Base-by-base conservation (phyloP, 106 monocot species). In the Dioscorea zingiberensis region DNA sequence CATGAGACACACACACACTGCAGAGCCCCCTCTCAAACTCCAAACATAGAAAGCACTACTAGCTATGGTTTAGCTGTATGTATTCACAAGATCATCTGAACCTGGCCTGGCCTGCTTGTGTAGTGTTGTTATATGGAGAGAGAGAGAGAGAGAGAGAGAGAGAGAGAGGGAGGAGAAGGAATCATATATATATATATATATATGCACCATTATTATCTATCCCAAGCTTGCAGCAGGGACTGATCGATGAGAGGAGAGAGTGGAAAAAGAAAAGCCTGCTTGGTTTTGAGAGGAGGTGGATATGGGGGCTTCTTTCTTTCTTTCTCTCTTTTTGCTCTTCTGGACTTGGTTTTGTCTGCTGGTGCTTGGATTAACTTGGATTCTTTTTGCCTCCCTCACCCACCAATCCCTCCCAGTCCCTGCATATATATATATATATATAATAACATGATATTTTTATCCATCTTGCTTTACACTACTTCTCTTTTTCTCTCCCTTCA, bases 281-380 rank as follows among this genome's bases (percentile, higher is more conserved):
- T 4, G 3, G 18, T 2, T 9, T 18, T 16, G 18, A 51, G 19
- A 51, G 4, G 38, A 38, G 38, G 38, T 0, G 38, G 38, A 38
- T 38, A 38, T 38, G 38, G 38, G 19, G 18, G 18, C 13, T 19
- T 51, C 51, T 18, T 51, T 19, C 19, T 19, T 19, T 51, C 51
- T 51, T 15, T 8, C 51, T 51, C 14, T 51, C 27, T 29, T 27
- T 30, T 56, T 25, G 27, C 21, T 28, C 59, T 44, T 66, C 60
- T 68, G 78, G 13, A 49, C 23, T 48, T 46, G 55, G 28, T 15
- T 63, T 81, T 81, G 75, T 80, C 79, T 49, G 59, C 67, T 47
- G 62, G 63, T 57, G 71, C 65, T 76, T 81, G 80, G 72, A 78
- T 78, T 56, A 67, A 48, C 44, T n/a, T 57, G 68, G 73, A 78